Percentiles rank a stretch among this genome's conserved stretches.
These are phyloP conservation scores for Quillaja saponaria DNA, from an alignment of 306 rosid genomes.

Conservation along the genomic window DNA sequence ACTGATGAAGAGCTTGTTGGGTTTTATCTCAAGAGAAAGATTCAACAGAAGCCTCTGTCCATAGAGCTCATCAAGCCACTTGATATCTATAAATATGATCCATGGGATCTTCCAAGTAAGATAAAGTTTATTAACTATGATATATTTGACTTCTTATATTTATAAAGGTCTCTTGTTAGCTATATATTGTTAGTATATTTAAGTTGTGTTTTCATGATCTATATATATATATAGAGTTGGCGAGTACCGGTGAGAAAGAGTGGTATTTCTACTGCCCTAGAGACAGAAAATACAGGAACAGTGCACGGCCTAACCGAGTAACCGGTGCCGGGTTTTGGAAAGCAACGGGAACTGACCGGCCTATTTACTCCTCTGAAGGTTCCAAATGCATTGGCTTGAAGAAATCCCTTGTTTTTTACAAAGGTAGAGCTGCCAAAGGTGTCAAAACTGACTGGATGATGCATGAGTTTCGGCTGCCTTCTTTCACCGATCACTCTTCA, in stretches of 20 bases:
- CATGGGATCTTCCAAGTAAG: conserved; percentile 99
- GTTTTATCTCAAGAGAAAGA: conserved; percentile 81
- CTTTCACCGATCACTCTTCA: conserved; percentile 51
- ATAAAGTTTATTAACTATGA: too few relatives aligned
- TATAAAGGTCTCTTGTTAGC: too few relatives aligned
- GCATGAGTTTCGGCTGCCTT: conserved; percentile 91
- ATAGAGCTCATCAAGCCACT: conserved; percentile 88
- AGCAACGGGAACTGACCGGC: conserved; percentile 90
- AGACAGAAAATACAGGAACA: conserved; percentile 90
- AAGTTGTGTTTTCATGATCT: too few relatives aligned
- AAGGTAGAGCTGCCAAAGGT: conserved; percentile 87
- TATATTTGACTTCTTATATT: too few relatives aligned
- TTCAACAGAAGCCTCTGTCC: conserved; percentile 73
- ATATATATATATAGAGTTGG: conserved; percentile 60
- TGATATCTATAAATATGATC: conserved; percentile 89
- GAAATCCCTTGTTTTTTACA: conserved; percentile 90
- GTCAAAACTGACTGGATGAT: conserved; percentile 97
- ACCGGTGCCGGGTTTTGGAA: conserved; percentile 96
- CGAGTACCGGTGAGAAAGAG: conserved; percentile 78
- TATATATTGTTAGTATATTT: too few relatives aligned
- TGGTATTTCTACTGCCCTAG: conserved; percentile 95
- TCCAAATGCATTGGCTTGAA: conserved; percentile 81
- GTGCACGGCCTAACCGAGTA: conserved; percentile 91
- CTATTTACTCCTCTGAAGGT: conserved; percentile 85
- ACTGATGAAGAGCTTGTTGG: conserved; percentile 98